phyloP scores from a whole-genome alignment of 2,329 filamentous ascomycete genomes.

The Aphanoascus verrucosus region DNA sequence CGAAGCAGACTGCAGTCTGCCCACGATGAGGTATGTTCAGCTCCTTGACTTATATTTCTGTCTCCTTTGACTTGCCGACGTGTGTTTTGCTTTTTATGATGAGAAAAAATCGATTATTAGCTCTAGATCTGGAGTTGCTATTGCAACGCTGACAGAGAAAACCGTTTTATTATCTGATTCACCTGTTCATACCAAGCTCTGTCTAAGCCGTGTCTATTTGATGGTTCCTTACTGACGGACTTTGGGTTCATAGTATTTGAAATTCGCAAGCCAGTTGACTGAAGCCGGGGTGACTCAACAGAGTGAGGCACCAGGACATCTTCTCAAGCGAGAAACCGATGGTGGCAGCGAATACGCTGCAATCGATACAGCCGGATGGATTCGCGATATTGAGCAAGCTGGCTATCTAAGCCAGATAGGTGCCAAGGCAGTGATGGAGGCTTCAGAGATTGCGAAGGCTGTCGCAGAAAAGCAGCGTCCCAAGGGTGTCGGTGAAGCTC shows the following conservation, averaged over 20 bases:
- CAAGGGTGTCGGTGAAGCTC: slow-evolving; percentile 19
- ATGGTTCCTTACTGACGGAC: background rate
- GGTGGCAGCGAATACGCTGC: background rate
- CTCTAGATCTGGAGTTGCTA: slow-evolving; percentile 72
- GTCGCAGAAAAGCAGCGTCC: slow-evolving; percentile 22
- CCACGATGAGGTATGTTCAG: slow-evolving; percentile 31
- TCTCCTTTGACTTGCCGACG: slow-evolving; percentile 3
- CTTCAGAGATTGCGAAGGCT: slow-evolving; percentile 33
- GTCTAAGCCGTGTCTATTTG: background rate
- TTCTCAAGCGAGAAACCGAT: background rate
- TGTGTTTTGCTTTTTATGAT: slow-evolving; percentile 30
- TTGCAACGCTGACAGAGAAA: slow-evolving; percentile 53
- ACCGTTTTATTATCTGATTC: slow-evolving; percentile 43
- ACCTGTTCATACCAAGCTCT: background rate
- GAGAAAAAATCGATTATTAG: slow-evolving; percentile 57
- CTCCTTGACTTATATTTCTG: slow-evolving; percentile 5
- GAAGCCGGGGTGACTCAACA: slow-evolving; percentile 18
- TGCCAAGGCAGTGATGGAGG: slow-evolving; percentile 29
- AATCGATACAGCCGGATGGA: slow-evolving; percentile 13
- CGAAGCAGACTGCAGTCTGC: slow-evolving; percentile 30
- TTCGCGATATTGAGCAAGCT: slow-evolving; percentile 13
- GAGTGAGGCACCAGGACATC: background rate
- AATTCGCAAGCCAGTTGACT: slow-evolving; percentile 25
- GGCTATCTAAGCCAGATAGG: slow-evolving; percentile 14
- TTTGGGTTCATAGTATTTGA: slow-evolving; percentile 24